Conservation (phyloP, 306 rosid species). For the Sophora flavescens region DNA sequence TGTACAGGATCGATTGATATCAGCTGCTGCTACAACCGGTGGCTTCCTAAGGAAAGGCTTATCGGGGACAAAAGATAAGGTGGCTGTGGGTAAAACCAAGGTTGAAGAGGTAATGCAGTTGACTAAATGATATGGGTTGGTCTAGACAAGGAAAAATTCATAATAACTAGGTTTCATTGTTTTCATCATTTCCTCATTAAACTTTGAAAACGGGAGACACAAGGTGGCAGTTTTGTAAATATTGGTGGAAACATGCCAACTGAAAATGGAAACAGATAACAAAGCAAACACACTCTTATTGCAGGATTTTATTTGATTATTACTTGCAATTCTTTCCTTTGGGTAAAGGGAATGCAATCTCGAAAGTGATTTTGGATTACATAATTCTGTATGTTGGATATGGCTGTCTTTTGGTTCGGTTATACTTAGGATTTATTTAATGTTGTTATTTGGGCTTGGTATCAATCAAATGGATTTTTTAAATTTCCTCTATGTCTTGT, state of each 20-base stretch:
- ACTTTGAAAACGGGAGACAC: constrained; percentile 11
- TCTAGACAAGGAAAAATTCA: constrained; percentile 18
- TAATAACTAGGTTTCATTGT: constrained; percentile 13
- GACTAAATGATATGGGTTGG: constrained; percentile 25
- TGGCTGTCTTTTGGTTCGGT: constrained; percentile 23
- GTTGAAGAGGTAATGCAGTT: constrained; percentile 86
- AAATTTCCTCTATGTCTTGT: neutral
- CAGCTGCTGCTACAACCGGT: constrained; percentile 92
- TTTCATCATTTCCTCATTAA: constrained; percentile 22
- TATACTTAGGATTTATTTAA: constrained; percentile 6
- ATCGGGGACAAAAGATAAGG: constrained; percentile 90
- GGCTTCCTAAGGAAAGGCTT: constrained; percentile 78
- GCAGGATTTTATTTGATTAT: constrained; percentile 22
- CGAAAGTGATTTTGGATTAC: constrained; percentile 25
- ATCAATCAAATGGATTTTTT: constrained; percentile 6
- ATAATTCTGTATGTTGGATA: constrained; percentile 24
- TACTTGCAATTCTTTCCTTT: neutral
- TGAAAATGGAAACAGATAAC: neutral
- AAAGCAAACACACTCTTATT: neutral
- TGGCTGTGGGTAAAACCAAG: constrained; percentile 78
- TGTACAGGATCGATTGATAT: constrained; percentile 85
- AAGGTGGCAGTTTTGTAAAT: constrained; percentile 12
- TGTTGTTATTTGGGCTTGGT: constrained; percentile 11
- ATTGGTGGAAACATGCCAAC: neutral
- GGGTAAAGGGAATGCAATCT: constrained; percentile 24